Evolutionary conservation across 805 yeast genomes (phyloP).

Genomic region (Zygosaccharomyces kombuchaensis): DNA sequence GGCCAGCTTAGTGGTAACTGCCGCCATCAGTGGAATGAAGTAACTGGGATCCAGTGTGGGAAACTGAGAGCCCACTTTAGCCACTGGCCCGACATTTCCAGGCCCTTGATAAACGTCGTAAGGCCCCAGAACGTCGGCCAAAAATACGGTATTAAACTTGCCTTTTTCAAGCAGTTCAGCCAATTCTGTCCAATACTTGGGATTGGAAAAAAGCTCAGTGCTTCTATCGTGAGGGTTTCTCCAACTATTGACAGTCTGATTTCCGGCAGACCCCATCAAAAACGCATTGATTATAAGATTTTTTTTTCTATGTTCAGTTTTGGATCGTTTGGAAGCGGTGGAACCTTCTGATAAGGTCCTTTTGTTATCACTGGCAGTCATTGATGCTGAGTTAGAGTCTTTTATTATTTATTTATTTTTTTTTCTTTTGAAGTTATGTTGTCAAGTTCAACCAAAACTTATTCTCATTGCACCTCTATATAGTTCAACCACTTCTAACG

Average conservation of each 20-base stretch:
- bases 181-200: constrained; percentile 38
- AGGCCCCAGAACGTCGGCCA: constrained; percentile 41
- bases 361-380: not conserved
- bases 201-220: constrained; percentile 21
- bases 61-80: constrained; percentile 34
- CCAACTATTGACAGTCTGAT: constrained; percentile 20
- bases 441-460: not conserved
- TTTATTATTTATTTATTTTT: not conserved
- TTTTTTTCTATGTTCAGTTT: constrained; percentile 13
- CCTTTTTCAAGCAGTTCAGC: constrained; percentile 38
- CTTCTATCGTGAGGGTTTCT: constrained; percentile 14
- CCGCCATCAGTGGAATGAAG: constrained; percentile 40
- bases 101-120: constrained; percentile 43
- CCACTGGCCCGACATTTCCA: constrained; percentile 36
- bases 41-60: constrained; percentile 41
- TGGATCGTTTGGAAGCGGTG: not conserved
- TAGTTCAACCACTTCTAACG: too few relatives aligned
- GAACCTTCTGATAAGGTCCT: not conserved
- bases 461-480: not conserved
- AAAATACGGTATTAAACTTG: constrained; percentile 37
- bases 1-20: constrained; percentile 39
- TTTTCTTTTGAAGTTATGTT: too few relatives aligned
- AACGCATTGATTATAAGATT: constrained; percentile 37
- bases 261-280: constrained; percentile 34
- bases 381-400: not conserved